Evolutionary conservation across 306 rosid genomes (phyloP).

Genomic region (Psophocarpus tetragonolobus): DNA sequence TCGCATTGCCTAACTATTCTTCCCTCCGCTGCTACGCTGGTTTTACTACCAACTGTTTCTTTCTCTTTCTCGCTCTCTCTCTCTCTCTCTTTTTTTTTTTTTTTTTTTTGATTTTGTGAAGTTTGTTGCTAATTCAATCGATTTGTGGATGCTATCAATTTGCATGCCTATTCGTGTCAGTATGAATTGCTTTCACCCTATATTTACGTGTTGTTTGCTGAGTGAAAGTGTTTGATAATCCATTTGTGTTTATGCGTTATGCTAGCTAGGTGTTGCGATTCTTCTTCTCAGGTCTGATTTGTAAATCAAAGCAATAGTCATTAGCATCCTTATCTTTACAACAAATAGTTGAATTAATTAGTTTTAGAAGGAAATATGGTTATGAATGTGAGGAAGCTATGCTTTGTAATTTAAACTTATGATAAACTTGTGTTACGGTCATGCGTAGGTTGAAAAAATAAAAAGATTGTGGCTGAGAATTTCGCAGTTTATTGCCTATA

Average conservation of each 20-base stretch:
- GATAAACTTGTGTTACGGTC: neutral
- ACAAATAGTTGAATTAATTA: neutral
- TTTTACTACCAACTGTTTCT: constrained; percentile 9
- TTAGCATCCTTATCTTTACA: neutral
- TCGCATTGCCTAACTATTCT: neutral
- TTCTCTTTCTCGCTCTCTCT: neutral
- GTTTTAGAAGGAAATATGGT: neutral
- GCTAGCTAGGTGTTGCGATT: neutral
- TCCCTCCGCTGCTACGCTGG: neutral
- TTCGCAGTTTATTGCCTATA: neutral
- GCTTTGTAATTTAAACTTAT: constrained; percentile 7
- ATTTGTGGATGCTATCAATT: constrained; percentile 8
- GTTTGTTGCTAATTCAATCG: neutral
- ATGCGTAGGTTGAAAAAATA: neutral
- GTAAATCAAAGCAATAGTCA: neutral
- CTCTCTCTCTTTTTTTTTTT: neutral
- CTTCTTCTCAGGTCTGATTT: neutral
- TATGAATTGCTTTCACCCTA: constrained; percentile 9
- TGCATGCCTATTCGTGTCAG: constrained; percentile 7
- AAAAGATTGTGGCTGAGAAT: neutral
- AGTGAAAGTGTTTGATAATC: constrained; percentile 1
- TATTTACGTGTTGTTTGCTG: neutral
- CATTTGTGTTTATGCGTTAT: neutral
- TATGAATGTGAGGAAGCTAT: constrained; percentile 3
- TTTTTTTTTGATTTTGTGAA: neutral